These are phyloP conservation scores for Aschersonia sp. DNA, from an alignment of 2,329 filamentous ascomycete genomes.

Conservation along the genomic window DNA sequence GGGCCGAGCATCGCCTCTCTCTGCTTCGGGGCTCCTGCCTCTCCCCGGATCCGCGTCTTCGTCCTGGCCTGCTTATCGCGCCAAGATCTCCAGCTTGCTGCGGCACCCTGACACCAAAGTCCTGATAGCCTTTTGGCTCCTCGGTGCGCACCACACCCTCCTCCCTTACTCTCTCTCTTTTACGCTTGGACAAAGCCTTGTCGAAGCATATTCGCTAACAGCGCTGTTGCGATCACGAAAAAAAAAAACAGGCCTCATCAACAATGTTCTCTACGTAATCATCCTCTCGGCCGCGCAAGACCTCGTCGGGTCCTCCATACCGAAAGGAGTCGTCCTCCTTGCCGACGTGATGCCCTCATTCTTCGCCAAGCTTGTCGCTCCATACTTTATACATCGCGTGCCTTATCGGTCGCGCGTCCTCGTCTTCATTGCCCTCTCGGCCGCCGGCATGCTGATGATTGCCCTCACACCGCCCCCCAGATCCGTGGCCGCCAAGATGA, in stretches of 20 bases:
- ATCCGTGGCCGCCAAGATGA: conserved; percentile 60
- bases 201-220: neutral
- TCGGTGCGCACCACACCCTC: conserved; percentile 42
- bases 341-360: conserved; percentile 88
- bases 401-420: conserved; percentile 66
- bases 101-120: conserved; percentile 56
- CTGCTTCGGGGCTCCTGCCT: conserved; percentile 33
- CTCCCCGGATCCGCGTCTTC: conserved; percentile 44
- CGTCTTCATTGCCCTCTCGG: conserved; percentile 59
- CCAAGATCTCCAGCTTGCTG: conserved; percentile 48
- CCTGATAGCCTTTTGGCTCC: conserved; percentile 78
- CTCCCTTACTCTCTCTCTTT: neutral
- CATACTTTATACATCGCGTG: conserved; percentile 84
- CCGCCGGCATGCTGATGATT: conserved; percentile 78
- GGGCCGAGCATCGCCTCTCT: conserved; percentile 23
- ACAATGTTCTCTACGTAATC: conserved; percentile 96
- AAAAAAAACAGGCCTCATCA: conserved; percentile 40
- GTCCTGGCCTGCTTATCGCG: conserved; percentile 60
- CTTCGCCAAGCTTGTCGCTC: conserved; percentile 71
- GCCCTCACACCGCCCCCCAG: conserved; percentile 56
- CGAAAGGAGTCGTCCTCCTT: conserved; percentile 84
- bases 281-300: conserved; percentile 92
- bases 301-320: conserved; percentile 77
- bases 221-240: neutral
- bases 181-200: neutral